Conservation (phyloP, 306 rosid species). For the Luffa acutangula region DNA sequence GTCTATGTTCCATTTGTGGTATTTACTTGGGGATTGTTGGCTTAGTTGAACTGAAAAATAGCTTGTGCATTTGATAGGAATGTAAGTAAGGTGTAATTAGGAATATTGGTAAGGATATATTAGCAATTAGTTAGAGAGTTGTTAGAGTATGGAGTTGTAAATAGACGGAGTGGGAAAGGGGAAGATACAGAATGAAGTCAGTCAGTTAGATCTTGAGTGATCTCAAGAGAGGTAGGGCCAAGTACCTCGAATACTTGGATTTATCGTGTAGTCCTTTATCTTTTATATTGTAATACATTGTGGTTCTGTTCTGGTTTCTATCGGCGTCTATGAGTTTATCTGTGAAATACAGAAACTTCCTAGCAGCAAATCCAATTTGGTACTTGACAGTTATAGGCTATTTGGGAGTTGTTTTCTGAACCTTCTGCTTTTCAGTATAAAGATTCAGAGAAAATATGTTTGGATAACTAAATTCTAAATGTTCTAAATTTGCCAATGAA, state of each 20-base stretch:
- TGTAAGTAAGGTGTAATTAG: too few relatives aligned
- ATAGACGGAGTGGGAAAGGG: too few relatives aligned
- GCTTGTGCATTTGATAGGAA: not conserved
- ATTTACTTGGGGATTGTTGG: not conserved
- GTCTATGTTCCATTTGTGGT: not conserved
- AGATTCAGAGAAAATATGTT: not conserved
- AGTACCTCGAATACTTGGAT: too few relatives aligned
- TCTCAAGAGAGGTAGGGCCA: too few relatives aligned
- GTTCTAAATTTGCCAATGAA: not conserved
- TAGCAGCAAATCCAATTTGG: not conserved
- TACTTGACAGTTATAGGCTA: not conserved
- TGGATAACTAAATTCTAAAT: not conserved
- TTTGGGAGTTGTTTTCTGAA: not conserved
- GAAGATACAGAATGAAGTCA: too few relatives aligned
- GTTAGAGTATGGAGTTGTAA: too few relatives aligned
- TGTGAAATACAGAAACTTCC: not conserved
- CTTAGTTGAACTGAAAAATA: not conserved
- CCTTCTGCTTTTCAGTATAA: not conserved
- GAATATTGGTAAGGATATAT: too few relatives aligned
- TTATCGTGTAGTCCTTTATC: too few relatives aligned
- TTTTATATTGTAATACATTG: too few relatives aligned
- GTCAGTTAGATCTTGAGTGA: too few relatives aligned
- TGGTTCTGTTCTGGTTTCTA: too few relatives aligned
- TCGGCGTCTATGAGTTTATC: not conserved
- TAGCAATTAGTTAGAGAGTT: too few relatives aligned